Evolutionary conservation across 306 rosid genomes (phyloP), one percentile per base, ranked within the genome.

Genomic region (Quercus engelmannii): DNA sequence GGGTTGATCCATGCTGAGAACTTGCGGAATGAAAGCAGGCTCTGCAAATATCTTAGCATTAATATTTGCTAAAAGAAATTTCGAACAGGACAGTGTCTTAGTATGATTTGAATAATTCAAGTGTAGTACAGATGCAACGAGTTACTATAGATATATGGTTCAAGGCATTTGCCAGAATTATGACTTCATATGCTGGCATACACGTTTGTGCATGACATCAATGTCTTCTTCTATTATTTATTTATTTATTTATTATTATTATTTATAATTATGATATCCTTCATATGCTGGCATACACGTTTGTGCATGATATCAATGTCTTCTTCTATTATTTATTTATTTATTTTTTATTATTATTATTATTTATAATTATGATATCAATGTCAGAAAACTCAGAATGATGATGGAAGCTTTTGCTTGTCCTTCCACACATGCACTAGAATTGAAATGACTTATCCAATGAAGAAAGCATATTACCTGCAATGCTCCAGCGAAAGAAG

Each of bases 1-100:
- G 96, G 99, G 86, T 95, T 95, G 85, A 95, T 95, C 98, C 97
- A 91, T 43, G 97, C 86, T 14, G 99, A 95, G 85, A 84, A 91
- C 85, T 92, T 91, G 80, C 97, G 97, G 73, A 95, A 91, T 6
- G 98, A 91, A 74, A 92, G 97, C 76, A 94, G 86, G 65, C 95
- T 90, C 99, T 92, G 91, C 78, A 76, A 57, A 74, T 11, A 71
- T 79, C 3, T 8, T 59, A 79, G 18, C 67, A 4, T 79, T 35
- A 49, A 61, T 59, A 19, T 5, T 46, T 28, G 38, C 19, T 6
- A 3, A 46, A 41, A 26, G 54, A 69, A 56, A 35, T 57, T 30
- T 9, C 3, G n/a, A 77, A 52, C 30, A 28, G 17, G 10, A 67
- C 11, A 33, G 59, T 35, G 20, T 51, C 21, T 4, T 58, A 38